phyloP scores from a whole-genome alignment of 176 grass and related monocot genomes.

The Ensete glaucum region DNA sequence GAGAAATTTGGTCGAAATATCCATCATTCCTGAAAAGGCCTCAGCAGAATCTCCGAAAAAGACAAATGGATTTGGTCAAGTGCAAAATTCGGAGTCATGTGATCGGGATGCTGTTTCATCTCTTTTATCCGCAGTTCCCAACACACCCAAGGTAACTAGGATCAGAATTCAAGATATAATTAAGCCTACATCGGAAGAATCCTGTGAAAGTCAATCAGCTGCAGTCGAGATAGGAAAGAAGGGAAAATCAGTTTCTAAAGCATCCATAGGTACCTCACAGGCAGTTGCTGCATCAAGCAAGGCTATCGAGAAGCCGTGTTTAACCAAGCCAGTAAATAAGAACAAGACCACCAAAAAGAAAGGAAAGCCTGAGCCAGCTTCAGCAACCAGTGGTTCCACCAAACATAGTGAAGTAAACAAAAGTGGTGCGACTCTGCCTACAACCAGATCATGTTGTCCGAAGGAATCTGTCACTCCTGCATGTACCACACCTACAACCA shows the following conservation, averaged over 20 bases:
- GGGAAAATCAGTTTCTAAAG: conserved; percentile 29
- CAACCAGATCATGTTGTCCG: conserved; percentile 36
- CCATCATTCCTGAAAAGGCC: conserved; percentile 14
- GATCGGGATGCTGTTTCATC: conserved; percentile 5
- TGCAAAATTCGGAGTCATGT: conserved; percentile 7
- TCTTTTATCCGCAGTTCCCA: not conserved
- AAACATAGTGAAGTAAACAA: conserved; percentile 6
- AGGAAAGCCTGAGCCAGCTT: conserved; percentile 46
- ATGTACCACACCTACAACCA: conserved; percentile 33
- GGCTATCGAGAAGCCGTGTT: conserved; percentile 33
- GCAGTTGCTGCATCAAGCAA: conserved; percentile 35
- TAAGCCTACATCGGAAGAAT: conserved; percentile 7
- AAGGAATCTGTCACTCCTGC: conserved; percentile 44
- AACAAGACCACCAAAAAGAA: conserved; percentile 44
- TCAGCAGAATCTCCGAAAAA: conserved; percentile 4
- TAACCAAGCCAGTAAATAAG: conserved; percentile 50
- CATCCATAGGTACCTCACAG: conserved; percentile 30
- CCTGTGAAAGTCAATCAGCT: conserved; percentile 17
- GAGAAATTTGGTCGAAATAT: conserved; percentile 19
- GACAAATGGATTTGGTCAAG: not conserved
- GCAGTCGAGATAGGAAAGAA: conserved; percentile 24
- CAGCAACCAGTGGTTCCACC: conserved; percentile 30
- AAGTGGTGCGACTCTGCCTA: conserved; percentile 13
- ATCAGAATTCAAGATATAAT: conserved; percentile 20
- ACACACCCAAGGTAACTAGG: conserved; percentile 1